These are phyloP conservation scores for Huntiella moniliformis DNA, from an alignment of 2,329 filamentous ascomycete genomes.

Conservation along the genomic window DNA sequence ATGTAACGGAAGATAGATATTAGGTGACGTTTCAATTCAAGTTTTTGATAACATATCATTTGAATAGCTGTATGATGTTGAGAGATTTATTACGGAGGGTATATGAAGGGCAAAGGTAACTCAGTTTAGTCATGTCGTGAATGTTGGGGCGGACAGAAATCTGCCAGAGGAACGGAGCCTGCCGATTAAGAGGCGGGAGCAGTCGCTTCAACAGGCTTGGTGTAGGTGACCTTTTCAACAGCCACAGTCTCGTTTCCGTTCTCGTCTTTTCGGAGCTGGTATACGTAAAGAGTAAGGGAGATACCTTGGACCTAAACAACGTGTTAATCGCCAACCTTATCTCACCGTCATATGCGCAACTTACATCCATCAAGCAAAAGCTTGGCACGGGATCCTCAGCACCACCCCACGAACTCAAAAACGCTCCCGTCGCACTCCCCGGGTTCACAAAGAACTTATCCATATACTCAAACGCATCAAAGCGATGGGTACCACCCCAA, in stretches of 20 bases:
- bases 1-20: conserved; percentile 8
- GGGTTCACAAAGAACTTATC: conserved; percentile 58
- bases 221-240: conserved; percentile 73
- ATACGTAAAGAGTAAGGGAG: conserved; percentile 87
- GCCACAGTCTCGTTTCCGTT: conserved; percentile 62
- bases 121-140: not conserved
- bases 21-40: conserved; percentile 5
- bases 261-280: conserved; percentile 61
- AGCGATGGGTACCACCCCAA: conserved; percentile 49
- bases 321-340: not conserved
- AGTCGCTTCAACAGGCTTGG: conserved; percentile 49
- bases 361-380: conserved; percentile 94
- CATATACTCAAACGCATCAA: conserved; percentile 56
- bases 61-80: too few species aligned
- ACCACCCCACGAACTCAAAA: conserved; percentile 36
- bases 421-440: conserved; percentile 46
- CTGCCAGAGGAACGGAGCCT: not conserved
- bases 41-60: conserved; percentile 2
- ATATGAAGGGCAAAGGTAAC: too few species aligned
- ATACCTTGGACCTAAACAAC: conserved; percentile 71
- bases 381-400: conserved; percentile 65
- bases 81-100: too few species aligned
- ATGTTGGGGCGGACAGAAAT: not conserved
- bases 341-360: conserved; percentile 21
- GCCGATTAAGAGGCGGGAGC: conserved; percentile 27